Evolutionary conservation across 2,329 filamentous ascomycete species (phyloP).

Genomic region (Claviceps pazoutovae): DNA sequence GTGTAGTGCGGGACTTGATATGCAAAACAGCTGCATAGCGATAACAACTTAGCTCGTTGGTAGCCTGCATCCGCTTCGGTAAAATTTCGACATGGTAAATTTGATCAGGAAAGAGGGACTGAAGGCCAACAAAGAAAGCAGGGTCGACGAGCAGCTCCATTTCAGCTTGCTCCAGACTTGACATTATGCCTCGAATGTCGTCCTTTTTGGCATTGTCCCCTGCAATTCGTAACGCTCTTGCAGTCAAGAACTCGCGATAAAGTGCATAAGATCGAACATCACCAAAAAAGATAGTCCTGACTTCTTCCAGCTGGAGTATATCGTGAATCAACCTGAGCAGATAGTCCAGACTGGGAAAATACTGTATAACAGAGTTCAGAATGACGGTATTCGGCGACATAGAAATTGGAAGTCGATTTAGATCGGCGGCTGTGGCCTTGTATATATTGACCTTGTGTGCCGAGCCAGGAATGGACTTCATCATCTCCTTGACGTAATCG

Average conservation of each 20-base stretch:
- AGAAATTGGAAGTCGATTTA: neutral
- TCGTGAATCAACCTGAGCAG: slow-evolving; percentile 8
- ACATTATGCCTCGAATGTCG: slow-evolving; percentile 2
- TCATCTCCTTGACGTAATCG: slow-evolving; percentile 9
- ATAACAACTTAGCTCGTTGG: slow-evolving; percentile 14
- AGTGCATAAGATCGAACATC: slow-evolving; percentile 11
- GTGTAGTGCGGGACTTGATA: slow-evolving; percentile 1
- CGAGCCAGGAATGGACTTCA: slow-evolving; percentile 5
- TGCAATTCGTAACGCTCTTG: neutral
- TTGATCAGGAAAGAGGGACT: slow-evolving; percentile 5
- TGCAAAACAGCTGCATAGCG: slow-evolving; percentile 14
- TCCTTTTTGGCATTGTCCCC: neutral
- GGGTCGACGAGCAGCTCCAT: slow-evolving; percentile 14
- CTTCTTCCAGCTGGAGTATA: neutral
- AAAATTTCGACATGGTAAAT: slow-evolving; percentile 13
- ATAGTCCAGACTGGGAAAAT: slow-evolving; percentile 16
- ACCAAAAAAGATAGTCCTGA: slow-evolving; percentile 8
- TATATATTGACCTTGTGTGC: slow-evolving; percentile 2
- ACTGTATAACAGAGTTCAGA: slow-evolving; percentile 16
- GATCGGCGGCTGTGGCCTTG: neutral
- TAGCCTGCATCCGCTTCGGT: slow-evolving; percentile 13
- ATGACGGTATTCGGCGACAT: slow-evolving; percentile 9
- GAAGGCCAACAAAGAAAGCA: slow-evolving; percentile 12
- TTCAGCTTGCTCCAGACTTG: slow-evolving; percentile 8
- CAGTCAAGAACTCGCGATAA: slow-evolving; percentile 6